A percentile compares a stretch with the other conserved stretches of the same genome.
Evolutionary conservation across 202 grass and related monocot genomes (phyloP).

Genomic region (Dendrocalamus latiflorus): DNA sequence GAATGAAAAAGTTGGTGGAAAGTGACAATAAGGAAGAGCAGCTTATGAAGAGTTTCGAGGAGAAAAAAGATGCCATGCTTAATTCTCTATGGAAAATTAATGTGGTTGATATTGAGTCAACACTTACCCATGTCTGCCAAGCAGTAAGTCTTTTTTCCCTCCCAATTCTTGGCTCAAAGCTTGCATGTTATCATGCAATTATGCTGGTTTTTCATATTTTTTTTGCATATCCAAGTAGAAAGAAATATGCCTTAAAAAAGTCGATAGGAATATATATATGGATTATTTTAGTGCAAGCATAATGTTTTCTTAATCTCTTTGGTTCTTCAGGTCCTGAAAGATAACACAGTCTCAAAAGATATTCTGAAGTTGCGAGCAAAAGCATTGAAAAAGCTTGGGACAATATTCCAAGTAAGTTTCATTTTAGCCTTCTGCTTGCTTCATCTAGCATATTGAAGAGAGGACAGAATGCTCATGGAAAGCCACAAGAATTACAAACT

Average conservation of each 20-base stretch:
- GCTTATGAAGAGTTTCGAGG: conserved; percentile 58
- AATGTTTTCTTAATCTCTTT: conserved; percentile 6
- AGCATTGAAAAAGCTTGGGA: conserved; percentile 85
- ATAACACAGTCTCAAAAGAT: conserved; percentile 69
- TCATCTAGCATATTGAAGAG: not conserved
- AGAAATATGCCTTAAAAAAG: not conserved
- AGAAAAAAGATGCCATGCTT: conserved; percentile 86
- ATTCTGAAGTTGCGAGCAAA: conserved; percentile 65
- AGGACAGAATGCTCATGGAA: not conserved
- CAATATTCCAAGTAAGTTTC: conserved; percentile 73
- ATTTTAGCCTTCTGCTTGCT: not conserved
- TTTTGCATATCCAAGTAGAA: not conserved
- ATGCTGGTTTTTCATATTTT: not conserved
- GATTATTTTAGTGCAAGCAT: not conserved
- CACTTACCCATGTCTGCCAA: conserved; percentile 79
- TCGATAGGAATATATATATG: not conserved
- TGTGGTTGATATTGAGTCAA: conserved; percentile 91
- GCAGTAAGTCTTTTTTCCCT: conserved; percentile 40
- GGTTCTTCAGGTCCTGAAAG: conserved; percentile 70
- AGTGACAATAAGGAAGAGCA: conserved; percentile 60
- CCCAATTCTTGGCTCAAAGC: not conserved
- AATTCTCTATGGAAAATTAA: conserved; percentile 96
- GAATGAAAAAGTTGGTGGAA: conserved; percentile 70
- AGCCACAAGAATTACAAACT: not conserved
- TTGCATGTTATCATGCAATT: not conserved